Percentiles rank a stretch among this genome's conserved stretches.
These are phyloP conservation scores for Capsicum pubescens DNA, from an alignment of 257 asterid species.

Conservation along the genomic window DNA sequence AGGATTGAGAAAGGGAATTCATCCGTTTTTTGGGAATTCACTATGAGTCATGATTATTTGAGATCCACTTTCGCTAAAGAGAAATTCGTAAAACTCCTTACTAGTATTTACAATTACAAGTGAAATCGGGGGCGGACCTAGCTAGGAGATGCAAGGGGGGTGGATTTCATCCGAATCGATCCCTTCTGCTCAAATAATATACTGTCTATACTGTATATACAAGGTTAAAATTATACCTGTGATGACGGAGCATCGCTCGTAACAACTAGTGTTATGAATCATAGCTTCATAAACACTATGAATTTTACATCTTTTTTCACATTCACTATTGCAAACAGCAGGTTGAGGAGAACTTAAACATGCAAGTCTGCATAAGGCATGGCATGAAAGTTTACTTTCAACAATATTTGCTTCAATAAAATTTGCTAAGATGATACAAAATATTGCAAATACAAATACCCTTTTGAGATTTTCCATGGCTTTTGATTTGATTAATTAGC, in stretches of 20 bases:
- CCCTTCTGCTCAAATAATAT: not conserved
- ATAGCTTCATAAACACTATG: constrained; percentile 2
- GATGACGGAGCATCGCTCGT: not conserved
- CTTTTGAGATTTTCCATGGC: constrained; percentile 17
- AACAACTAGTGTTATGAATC: constrained; percentile 3
- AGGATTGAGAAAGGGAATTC: not conserved
- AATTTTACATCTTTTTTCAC: constrained; percentile 15
- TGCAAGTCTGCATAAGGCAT: constrained; percentile 18
- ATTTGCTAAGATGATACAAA: not conserved
- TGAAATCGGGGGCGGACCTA: not conserved
- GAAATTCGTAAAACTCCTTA: too few species aligned
- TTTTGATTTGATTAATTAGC: not conserved
- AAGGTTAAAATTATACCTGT: not conserved
- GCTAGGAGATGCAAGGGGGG: too few species aligned
- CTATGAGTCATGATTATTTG: not conserved
- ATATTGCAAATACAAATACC: not conserved
- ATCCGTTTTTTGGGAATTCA: not conserved
- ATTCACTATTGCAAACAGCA: not conserved
- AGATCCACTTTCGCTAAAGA: too few species aligned
- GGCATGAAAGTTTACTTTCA: constrained; percentile 17
- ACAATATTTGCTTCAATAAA: not conserved
- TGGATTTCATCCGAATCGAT: not conserved
- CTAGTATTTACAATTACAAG: too few species aligned
- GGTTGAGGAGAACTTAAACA: not conserved
- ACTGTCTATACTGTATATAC: not conserved